Evolutionary conservation across 192 early-diverging fungal species (phyloP), one percentile per base, ranked within the genome.

Genomic region (Phycomyces nitens): DNA sequence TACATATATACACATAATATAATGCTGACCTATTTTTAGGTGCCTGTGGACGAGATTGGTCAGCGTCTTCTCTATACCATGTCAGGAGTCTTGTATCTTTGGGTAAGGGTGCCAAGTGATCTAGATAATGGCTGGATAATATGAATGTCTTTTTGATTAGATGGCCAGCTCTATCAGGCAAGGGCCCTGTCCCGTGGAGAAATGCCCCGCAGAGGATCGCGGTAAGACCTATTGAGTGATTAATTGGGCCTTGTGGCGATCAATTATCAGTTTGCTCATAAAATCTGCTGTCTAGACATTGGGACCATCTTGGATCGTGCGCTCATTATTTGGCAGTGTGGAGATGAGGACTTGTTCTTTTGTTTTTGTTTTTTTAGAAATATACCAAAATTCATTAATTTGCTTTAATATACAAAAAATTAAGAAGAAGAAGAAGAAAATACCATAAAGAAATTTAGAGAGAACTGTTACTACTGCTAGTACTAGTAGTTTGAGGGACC

Each of bases 401-500:
- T 42, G 41, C 41, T 42, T 42, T 42, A 42, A 7, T 42, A 42
- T 47, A 47, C 2, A 47, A 3, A 47, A 47, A n/a, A 47, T n/a
- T n/a, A 14, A 47, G 12, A 18, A n/a, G 2, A 47, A 47, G 14
- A 42, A 42, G 41, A 42, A 42, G 14, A 14, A 42, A 42, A 42
- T 42, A 42, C 41, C 14, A 10, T 7, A 42, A 47, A 47, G 18
- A 7, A 34, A n/a, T n/a, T 47, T 47, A 47, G 5, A 47, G 44
- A 47, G 44, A 47, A 11, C 44, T 47, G 3, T 47, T 18, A 11
- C 18, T 47, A 11, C 44, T 26, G 44, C 41, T 60, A 18, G 41
- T 62, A 60, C 41, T 60, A 18, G 41, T 62, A n/a, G 44, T 16
- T 58, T 27, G 27, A 58, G 22, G 15, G n/a, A 65, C 69, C n/a